phyloP scores from a whole-genome alignment of 345 rosid genomes.

The Bruguiera parviflora region DNA sequence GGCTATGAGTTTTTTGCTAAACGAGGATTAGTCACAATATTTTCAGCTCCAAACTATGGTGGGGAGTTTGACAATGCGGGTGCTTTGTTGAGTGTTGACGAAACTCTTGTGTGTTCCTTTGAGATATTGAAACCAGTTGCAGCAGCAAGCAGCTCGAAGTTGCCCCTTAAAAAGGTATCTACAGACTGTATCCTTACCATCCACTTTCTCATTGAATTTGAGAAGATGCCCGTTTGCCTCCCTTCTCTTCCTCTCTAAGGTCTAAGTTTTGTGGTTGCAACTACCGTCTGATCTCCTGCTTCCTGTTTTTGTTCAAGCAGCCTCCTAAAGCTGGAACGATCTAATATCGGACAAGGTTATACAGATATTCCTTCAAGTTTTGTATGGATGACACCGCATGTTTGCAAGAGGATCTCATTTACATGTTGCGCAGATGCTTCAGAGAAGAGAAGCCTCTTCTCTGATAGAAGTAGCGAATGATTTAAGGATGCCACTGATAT shows the following conservation, averaged over 20 bases:
- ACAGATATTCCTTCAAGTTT: slow-evolving; percentile 1
- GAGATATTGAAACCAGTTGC: slow-evolving; percentile 83
- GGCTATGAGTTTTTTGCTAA: slow-evolving; percentile 94
- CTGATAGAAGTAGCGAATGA: slow-evolving; percentile 3
- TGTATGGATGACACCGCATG: slow-evolving; percentile 14
- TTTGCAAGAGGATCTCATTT: not conserved
- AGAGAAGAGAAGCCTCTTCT: slow-evolving; percentile 4
- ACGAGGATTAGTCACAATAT: slow-evolving; percentile 82
- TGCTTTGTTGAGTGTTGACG: slow-evolving; percentile 84
- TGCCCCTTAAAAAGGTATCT: slow-evolving; percentile 66
- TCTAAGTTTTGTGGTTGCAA: not conserved
- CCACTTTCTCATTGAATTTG: no score
- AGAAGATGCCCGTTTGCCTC: not conserved
- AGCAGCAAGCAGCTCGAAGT: slow-evolving; percentile 34
- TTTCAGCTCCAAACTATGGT: slow-evolving; percentile 99
- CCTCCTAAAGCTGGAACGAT: slow-evolving; percentile 42
- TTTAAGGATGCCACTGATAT: not conserved
- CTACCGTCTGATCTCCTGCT: slow-evolving; percentile 3
- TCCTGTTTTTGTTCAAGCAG: slow-evolving; percentile 27
- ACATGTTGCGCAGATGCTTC: not conserved
- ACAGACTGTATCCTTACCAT: no score
- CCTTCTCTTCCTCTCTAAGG: not conserved
- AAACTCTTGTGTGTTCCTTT: slow-evolving; percentile 77
- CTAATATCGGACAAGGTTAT: slow-evolving; percentile 21
- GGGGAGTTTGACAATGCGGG: slow-evolving; percentile 99